These are phyloP conservation scores for Coemansia sp. DNA, from an alignment of 192 early-diverging fungal genomes.

Conservation along the genomic window DNA sequence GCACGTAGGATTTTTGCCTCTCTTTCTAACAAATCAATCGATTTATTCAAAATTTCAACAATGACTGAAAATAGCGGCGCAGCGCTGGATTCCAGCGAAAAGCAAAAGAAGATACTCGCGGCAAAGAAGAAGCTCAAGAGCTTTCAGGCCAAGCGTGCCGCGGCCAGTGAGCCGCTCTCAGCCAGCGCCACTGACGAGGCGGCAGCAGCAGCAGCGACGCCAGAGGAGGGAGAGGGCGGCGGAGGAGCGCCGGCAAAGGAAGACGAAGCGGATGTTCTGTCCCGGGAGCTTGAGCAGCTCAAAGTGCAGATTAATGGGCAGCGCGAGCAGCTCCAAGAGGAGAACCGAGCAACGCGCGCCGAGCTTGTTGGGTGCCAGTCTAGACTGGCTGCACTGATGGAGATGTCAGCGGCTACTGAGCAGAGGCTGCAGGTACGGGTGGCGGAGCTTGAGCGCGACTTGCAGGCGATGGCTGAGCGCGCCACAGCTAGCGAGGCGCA, in stretches of 20 bases:
- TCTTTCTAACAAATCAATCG: background rate
- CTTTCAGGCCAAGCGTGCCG: constrained; percentile 49
- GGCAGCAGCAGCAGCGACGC: background rate
- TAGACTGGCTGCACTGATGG: constrained; percentile 4
- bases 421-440: constrained; percentile 4
- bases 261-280: constrained; percentile 31
- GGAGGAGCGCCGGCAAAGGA: background rate
- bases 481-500: constrained; percentile 12
- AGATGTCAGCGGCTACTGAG: constrained; percentile 3
- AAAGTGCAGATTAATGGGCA: constrained; percentile 38
- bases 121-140: constrained; percentile 52
- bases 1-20: background rate
- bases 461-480: constrained; percentile 10
- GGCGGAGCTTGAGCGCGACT: background rate
- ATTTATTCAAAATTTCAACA: background rate
- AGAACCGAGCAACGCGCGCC: constrained; percentile 23
- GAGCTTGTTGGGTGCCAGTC: constrained; percentile 20
- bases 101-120: constrained; percentile 47
- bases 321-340: constrained; percentile 37
- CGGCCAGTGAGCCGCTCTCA: constrained; percentile 4
- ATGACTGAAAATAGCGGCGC: constrained; percentile 10
- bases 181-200: background rate
- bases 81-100: constrained; percentile 32
- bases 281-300: constrained; percentile 39
- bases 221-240: background rate